Evolutionary conservation across 257 asterid species (phyloP).

Genomic region (Nemophila menziesii): DNA sequence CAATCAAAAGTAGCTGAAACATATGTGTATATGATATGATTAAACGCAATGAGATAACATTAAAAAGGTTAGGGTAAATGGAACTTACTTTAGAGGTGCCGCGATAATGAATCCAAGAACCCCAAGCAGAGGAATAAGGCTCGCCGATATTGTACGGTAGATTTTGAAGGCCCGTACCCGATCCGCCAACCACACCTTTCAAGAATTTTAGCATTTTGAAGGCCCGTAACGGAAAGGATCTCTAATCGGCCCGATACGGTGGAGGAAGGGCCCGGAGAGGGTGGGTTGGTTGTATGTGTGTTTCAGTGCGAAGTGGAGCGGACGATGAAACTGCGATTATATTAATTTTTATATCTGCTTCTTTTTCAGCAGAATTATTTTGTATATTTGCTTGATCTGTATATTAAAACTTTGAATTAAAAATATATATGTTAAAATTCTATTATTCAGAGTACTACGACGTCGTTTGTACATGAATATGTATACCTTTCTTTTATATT

Average conservation of each 20-base stretch:
- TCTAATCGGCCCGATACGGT: background rate
- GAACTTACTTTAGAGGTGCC: constrained; percentile 71
- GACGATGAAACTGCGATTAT: no score
- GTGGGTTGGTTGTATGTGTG: constrained; percentile 14
- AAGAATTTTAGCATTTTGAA: constrained; percentile 65
- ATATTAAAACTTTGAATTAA: no score
- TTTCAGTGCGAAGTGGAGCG: background rate
- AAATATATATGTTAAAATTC: no score
- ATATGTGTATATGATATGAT: background rate
- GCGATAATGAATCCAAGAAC: constrained; percentile 90
- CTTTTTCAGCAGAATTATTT: no score
- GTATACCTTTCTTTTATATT: no score
- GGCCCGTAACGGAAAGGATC: background rate
- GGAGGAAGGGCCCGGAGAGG: background rate
- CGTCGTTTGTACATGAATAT: background rate
- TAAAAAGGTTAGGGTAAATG: constrained; percentile 8
- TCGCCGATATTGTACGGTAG: constrained; percentile 93
- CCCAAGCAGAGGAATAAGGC: constrained; percentile 96
- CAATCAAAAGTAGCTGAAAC: background rate
- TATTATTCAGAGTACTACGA: background rate
- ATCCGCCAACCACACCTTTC: constrained; percentile 94
- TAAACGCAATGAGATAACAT: constrained; percentile 1
- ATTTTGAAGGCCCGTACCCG: constrained; percentile 89
- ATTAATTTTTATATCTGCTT: no score
- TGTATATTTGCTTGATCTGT: background rate